Base-by-base conservation (phyloP, 495 filamentous ascomycete genomes). In the Penicillium paxilli region DNA sequence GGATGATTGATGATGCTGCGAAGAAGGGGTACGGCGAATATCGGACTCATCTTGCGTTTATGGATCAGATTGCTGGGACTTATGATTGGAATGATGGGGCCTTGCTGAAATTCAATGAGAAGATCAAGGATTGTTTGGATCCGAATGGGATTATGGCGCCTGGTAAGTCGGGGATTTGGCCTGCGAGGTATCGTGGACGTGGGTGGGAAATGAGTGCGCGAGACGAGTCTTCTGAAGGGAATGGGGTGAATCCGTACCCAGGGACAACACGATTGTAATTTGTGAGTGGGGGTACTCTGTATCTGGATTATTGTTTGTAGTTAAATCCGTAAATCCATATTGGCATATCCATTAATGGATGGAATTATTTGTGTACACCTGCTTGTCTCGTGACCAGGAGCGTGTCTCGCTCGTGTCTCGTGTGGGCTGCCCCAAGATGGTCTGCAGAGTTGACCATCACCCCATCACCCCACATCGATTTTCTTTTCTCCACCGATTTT, bases 71-170 rank as follows among this genome's bases (percentile, higher is more conserved):
- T 68, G 67, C 57, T 57, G 71, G 65, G 71, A 77, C 81, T 23
- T 85, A 85, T 62, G 73, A 63, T 45, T 85, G 71, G 68, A 78
- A 78, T 52, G 70, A 80, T 47, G 67, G 74, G 28, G 81, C 83
- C 5, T 50, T 82, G 46, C 75, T 79, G 75, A 68, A 71, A 35
- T 72, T 83, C 35, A 81, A 81, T 57, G 77, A 83, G 71, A 70
- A 54, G 49, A 52, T 84, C 19, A 84, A 85, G 72, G 77, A 85
- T 54, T 73, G 77, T 16, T 51, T 84, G 9, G 82, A 85, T 66
- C 81, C 81, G 3, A 83, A 83, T 56, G 78, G 79, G 0, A 83
- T 85, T 33, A 62, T 84, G 60, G 77, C 80, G 5, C 82, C 82
- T 11, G 81, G 82, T 0, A 74, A 77, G 35, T 76, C 69, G 44